These are phyloP conservation scores for Micromonas pusilla DNA, from an alignment of 139 green algal species.

Conservation along the genomic window DNA sequence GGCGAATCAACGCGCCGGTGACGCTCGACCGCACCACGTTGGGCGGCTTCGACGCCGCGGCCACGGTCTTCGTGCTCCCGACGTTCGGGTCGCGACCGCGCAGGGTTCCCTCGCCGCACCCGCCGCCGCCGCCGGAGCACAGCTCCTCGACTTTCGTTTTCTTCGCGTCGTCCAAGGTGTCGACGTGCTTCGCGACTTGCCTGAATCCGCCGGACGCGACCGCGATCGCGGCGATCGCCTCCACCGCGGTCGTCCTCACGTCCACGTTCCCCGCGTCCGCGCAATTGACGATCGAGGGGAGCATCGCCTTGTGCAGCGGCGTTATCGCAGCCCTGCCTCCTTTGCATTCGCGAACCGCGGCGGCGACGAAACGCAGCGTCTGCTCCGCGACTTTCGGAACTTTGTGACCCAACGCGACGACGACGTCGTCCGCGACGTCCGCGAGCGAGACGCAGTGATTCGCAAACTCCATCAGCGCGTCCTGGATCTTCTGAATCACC, in stretches of 20 bases:
- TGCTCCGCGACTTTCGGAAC: constrained; percentile 14
- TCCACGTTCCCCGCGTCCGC: constrained; percentile 58
- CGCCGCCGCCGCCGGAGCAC: background rate
- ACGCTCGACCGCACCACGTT: no score
- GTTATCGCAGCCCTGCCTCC: background rate
- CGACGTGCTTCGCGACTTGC: constrained; percentile 8
- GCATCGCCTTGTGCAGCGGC: background rate
- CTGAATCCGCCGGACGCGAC: constrained; percentile 37
- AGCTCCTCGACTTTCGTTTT: constrained; percentile 10
- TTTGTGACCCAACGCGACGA: constrained; percentile 14
- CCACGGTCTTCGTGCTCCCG: background rate
- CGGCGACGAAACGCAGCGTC: constrained; percentile 10
- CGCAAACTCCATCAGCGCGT: constrained; percentile 45
- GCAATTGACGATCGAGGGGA: constrained; percentile 54
- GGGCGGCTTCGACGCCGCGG: background rate
- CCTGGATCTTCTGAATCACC: constrained; percentile 49
- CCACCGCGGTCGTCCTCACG: constrained; percentile 62
- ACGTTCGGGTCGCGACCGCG: background rate
- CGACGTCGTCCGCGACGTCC: constrained; percentile 30
- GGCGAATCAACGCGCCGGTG: no score
- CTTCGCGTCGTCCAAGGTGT: constrained; percentile 12
- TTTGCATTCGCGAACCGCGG: background rate
- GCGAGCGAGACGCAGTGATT: constrained; percentile 20
- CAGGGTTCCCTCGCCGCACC: background rate
- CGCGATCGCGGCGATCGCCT: constrained; percentile 53